phyloP scores from a whole-genome alignment of 2,329 filamentous ascomycete genomes.

The Aureobasidium sp. region DNA sequence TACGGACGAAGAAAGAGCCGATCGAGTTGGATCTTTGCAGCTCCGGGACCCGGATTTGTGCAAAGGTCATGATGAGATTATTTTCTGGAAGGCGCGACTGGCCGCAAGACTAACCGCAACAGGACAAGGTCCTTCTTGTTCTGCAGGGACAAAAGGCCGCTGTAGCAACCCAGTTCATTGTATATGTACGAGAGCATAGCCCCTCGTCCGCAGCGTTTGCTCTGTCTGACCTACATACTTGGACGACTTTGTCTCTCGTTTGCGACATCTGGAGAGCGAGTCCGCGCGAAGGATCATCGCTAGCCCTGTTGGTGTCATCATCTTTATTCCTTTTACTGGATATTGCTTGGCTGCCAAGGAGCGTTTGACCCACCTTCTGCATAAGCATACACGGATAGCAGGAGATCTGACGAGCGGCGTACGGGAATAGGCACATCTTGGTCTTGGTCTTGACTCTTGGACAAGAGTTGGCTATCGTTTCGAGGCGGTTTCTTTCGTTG shows the following conservation, averaged over 20 bases:
- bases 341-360: slow-evolving; percentile 8
- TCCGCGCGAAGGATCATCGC: background rate
- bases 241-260: background rate
- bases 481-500: background rate
- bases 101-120: slow-evolving; percentile 8
- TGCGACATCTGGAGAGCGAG: background rate
- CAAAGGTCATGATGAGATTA: background rate
- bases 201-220: slow-evolving; percentile 2
- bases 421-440: slow-evolving; percentile 5
- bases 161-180: slow-evolving; percentile 5
- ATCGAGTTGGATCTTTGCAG: background rate
- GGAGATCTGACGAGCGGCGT: slow-evolving; percentile 1
- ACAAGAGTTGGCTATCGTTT: slow-evolving; percentile 2
- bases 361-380: slow-evolving; percentile 2
- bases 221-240: background rate
- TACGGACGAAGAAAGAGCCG: background rate
- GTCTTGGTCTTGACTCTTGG: slow-evolving; percentile 5
- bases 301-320: slow-evolving; percentile 1
- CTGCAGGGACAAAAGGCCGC: slow-evolving; percentile 10
- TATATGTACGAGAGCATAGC: slow-evolving; percentile 8
- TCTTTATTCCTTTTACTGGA: background rate
- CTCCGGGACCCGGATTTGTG: background rate
- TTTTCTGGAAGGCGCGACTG: slow-evolving; percentile 9
- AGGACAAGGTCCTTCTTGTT: background rate
- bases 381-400: slow-evolving; percentile 2